phyloP scores from a whole-genome alignment of 2,329 filamentous ascomycete species.

The Sarocladium brachiariae region DNA sequence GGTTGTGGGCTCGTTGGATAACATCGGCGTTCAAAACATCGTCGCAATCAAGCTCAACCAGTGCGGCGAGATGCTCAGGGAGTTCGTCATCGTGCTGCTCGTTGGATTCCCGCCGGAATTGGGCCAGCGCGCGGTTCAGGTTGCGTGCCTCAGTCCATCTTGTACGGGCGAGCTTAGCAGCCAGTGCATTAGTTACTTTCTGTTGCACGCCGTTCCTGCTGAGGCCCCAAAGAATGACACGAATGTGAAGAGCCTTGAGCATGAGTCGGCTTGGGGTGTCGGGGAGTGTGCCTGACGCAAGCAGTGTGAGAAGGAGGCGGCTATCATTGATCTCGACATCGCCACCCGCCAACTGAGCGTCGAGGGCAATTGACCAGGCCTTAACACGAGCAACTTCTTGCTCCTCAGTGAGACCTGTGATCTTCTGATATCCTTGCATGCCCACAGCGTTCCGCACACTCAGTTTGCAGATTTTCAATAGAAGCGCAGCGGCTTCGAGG shows the following conservation, averaged over 20 bases:
- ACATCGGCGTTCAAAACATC: slow-evolving; percentile 72
- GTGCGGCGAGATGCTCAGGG: slow-evolving; percentile 66
- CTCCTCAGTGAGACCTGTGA: slow-evolving; percentile 76
- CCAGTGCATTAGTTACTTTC: slow-evolving; percentile 60
- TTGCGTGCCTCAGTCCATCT: slow-evolving; percentile 78
- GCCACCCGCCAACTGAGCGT: slow-evolving; percentile 86
- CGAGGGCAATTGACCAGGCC: slow-evolving; percentile 87
- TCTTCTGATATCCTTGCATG: slow-evolving; percentile 64
- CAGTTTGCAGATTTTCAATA: slow-evolving; percentile 75
- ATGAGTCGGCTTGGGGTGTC: slow-evolving; percentile 77
- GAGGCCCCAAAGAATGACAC: slow-evolving; percentile 77
- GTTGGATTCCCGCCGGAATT: slow-evolving; percentile 32
- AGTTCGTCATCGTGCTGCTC: slow-evolving; percentile 52
- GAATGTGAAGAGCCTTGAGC: slow-evolving; percentile 86
- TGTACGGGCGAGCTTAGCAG: slow-evolving; percentile 64
- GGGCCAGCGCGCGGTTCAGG: slow-evolving; percentile 42
- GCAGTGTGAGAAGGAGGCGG: slow-evolving; percentile 74
- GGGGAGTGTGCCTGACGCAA: slow-evolving; percentile 81
- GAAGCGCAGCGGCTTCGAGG: slow-evolving; percentile 74
- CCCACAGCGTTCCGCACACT: slow-evolving; percentile 73
- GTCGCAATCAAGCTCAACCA: slow-evolving; percentile 75
- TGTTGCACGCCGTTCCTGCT: slow-evolving; percentile 40
- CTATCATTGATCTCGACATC: slow-evolving; percentile 86
- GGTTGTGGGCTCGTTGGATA: slow-evolving; percentile 78
- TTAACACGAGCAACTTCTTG: slow-evolving; percentile 82